Base-by-base conservation (phyloP, 1,139 yeast genomes). In the Saccharomyces hybrid region DNA sequence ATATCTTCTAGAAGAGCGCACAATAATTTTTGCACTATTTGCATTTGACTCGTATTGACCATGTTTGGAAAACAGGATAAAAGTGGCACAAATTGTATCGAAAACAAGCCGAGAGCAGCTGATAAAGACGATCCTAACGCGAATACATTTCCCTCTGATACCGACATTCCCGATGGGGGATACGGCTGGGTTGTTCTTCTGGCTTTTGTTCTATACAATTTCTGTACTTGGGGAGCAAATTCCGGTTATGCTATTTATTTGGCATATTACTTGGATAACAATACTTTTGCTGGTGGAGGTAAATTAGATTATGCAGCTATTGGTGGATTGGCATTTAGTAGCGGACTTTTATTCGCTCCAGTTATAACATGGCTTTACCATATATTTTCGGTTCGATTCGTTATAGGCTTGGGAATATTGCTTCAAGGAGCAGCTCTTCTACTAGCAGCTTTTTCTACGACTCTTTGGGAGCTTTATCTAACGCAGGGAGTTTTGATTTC, bases 241-340 rank as follows among this genome's bases (percentile, higher is more conserved):
- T 19, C 23, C 4, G 23, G 23, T 19, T 19, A 19, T 19, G 23
- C 23, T 19, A 83, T 85, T 13, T 84, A 81, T 62, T 70, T 85
- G 47, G 78, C 79, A 49, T 79, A 77, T 62, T 85, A 82, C 63
- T 66, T 81, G 25, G 60, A 71, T 5, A 58, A 71, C 3, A 65
- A 77, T 55, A 67, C 72, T 6, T 84, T 82, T 58, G 74, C 77
- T 1, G 83, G 80, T 1, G 84, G 84, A 1, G 70, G 78, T 0
- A 71, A 74, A 57, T 72, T 77, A 54, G 85, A 81, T 58, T 85
- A 72, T 68, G 86, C 88, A 1, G 75, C 84, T 41, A 76, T 84
- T 57, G 89, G 90, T 44, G 88, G 90, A 3, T 60, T 84, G 7
- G 79, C 81, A 16, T 76, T 82, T 53, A 83, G 82, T 46, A 64